A percentile compares a stretch with the other conserved stretches of the same genome.
phyloP scores from a whole-genome alignment of 2,329 filamentous ascomycete species.

The Phaeoacremonium minimum region DNA sequence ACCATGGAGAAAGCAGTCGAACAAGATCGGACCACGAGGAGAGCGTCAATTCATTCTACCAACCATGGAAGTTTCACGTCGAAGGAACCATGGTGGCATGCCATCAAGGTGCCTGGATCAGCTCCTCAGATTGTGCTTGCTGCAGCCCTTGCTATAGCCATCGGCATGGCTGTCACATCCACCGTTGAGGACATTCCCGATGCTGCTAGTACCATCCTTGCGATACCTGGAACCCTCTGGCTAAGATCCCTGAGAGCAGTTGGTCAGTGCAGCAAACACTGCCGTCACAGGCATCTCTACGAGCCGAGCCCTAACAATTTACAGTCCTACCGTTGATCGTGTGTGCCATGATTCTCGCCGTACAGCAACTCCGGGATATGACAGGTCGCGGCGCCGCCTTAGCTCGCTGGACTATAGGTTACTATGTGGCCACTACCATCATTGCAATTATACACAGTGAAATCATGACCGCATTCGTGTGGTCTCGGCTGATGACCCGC shows the following conservation, averaged over 20 bases:
- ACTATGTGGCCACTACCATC: constrained; percentile 45
- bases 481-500: constrained; percentile 37
- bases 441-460: constrained; percentile 42
- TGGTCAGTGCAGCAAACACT: constrained; percentile 24
- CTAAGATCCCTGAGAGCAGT: constrained; percentile 42
- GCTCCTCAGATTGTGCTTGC: constrained; percentile 47
- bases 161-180: constrained; percentile 39
- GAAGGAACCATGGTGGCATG: constrained; percentile 30
- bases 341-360: constrained; percentile 45
- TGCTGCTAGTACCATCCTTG: constrained; percentile 34
- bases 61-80: no score
- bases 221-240: constrained; percentile 45
- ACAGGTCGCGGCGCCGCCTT: constrained; percentile 34
- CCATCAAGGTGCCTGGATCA: constrained; percentile 30
- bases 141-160: constrained; percentile 41
- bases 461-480: constrained; percentile 40
- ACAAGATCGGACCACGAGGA: no score
- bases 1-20: no score
- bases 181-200: constrained; percentile 36
- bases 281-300: background rate
- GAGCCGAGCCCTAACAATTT: background rate
- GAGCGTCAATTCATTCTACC: no score
- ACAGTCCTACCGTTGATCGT: constrained; percentile 47
- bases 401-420: constrained; percentile 43
- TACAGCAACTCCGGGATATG: constrained; percentile 43